A percentile compares a stretch with the other conserved stretches of the same genome.
phyloP scores from a whole-genome alignment of 2,329 filamentous ascomycete genomes.

The Aspergillus candidus region DNA sequence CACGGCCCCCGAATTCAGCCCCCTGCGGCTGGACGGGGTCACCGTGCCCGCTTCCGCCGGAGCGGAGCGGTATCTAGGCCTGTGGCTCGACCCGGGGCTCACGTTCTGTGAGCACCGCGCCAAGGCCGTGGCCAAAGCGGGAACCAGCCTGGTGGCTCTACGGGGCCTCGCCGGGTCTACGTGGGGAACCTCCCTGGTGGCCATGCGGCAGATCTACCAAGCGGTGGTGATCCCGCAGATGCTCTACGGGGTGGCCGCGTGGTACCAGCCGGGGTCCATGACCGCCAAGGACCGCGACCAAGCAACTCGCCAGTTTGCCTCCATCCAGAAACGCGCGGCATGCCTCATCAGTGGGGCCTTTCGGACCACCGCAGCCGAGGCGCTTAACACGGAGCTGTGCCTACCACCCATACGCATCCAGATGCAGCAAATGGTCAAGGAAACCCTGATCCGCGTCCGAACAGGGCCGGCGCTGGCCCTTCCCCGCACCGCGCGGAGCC shows the following conservation, averaged over 20 bases:
- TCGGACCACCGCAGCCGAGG: slow-evolving; percentile 4
- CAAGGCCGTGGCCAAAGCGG: slow-evolving; percentile 6
- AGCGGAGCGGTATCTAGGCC: slow-evolving; percentile 5
- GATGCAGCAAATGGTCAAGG: slow-evolving; percentile 6
- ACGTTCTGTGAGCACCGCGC: background rate
- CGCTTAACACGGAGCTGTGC: slow-evolving; percentile 4
- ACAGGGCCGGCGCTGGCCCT: slow-evolving; percentile 1
- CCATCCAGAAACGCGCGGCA: slow-evolving; percentile 8
- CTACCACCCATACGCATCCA: slow-evolving; percentile 6
- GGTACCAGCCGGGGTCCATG: background rate
- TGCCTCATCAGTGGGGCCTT: slow-evolving; percentile 12
- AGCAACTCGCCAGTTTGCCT: background rate
- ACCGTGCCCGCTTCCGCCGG: too few species aligned
- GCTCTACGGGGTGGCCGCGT: slow-evolving; percentile 11
- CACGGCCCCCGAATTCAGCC: too few species aligned
- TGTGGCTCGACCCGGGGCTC: slow-evolving; percentile 8
- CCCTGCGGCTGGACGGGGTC: too few species aligned
- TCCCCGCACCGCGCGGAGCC: rapidly evolving
- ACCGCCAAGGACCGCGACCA: too few species aligned
- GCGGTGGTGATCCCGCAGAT: slow-evolving; percentile 25
- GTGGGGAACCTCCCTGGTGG: slow-evolving; percentile 4
- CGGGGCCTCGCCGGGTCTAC: slow-evolving; percentile 5
- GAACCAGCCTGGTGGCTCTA: slow-evolving; percentile 2
- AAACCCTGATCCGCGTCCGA: slow-evolving; percentile 6
- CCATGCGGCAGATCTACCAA: slow-evolving; percentile 22